Base-by-base conservation (phyloP, 2,329 filamentous ascomycete species). In the Fusarium avenaceum region DNA sequence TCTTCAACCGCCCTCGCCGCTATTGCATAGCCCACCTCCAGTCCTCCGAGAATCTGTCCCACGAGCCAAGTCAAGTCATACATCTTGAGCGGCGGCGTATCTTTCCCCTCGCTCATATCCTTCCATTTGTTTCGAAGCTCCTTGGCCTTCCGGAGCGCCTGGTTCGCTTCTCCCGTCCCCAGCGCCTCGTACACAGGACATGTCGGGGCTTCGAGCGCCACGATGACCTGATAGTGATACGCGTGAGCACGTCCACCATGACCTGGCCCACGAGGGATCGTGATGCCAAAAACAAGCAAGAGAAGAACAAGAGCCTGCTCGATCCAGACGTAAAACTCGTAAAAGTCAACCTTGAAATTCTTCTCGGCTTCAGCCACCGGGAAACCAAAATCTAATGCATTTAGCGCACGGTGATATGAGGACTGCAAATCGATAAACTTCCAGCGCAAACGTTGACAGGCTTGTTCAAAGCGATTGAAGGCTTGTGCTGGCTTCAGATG, bases 291-390 rank as follows among this genome's bases (percentile, higher is more conserved):
- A 0, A 92, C 85, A 1, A 83, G 84, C n/a, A 92, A 84, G 1
- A 92, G 80, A 46, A 90, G 86, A 2, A 92, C 89, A 9, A 93
- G 81, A 0, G 89, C 90, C 30, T 91, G 87, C 78, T 93, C 91
- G 8, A 93, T 85, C 35, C 92, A 84, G 51, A 88, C 87, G 79
- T 93, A 93, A 76, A 90, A 93, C 73, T 93, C 91, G 77, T 91
- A 89, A 66, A 93, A 93, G 73, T 93, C 91, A 9, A 93, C 84
- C 76, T 93, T 92, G 81, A 93, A 93, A 83, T 92, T 92, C 17
- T 87, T 83, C 76, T 90, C 87, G 0, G 85, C 85, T 66, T 86
- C 84, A 7, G 76, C 75, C 20, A 74, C 71, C 0, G 77, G 71
- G 44, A 82, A 80, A 40, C 74, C 77, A 33, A 71, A 76, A 2